Evolutionary conservation across 2,329 filamentous ascomycete genomes (phyloP), one percentile per base, ranked within the genome.

Genomic region (Hypoxylon sp.): DNA sequence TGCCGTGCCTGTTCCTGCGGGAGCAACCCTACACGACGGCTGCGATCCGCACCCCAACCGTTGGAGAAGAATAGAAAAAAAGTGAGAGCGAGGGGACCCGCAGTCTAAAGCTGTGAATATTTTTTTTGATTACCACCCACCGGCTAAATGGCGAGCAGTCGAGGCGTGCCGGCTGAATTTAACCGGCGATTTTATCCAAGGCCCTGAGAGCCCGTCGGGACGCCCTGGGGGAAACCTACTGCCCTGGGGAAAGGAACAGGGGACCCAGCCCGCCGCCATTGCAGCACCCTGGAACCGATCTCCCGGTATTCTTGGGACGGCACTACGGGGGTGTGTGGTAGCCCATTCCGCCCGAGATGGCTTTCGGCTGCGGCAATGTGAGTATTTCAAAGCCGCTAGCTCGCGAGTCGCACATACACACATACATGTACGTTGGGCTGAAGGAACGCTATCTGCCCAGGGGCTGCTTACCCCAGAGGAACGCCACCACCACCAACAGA

Each of bases 261-360:
- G 64, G 57, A 33, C 30, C 50, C 50, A 50, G 40, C 46, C 56
- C 56, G 69, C 62, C 51, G 55, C 54, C 44, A 37, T 53, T 54
- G 54, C 60, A 62, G 59, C 30, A 67, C 67, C 69, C 69, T 70
- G 61, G 69, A 68, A 70, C 69, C 69, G 69, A 70, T 69, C 64
- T 58, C 64, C 64, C 64, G 66, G 69, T 48, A 67, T 63, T 35
- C 56, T 60, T 67, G 63, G 66, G 49, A 71, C 69, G 69, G 56
- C 58, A 54, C 53, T 63, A 63, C 62, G 61, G 59, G 64, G 69
- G 42, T 57, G 53, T 30, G 31, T 46, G 35, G 27, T 40, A 57
- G 22, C 27, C 20, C 40, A 48, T 68, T 60, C 64, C 57, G 68
- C 64, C 61, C 53, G 56, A 50, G 51, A 62, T 35, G 60, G 62